Percentiles rank a stretch among this genome's conserved stretches.
Conservation (phyloP, 345 rosid genomes). For the Eucalyptus pauciflora region DNA sequence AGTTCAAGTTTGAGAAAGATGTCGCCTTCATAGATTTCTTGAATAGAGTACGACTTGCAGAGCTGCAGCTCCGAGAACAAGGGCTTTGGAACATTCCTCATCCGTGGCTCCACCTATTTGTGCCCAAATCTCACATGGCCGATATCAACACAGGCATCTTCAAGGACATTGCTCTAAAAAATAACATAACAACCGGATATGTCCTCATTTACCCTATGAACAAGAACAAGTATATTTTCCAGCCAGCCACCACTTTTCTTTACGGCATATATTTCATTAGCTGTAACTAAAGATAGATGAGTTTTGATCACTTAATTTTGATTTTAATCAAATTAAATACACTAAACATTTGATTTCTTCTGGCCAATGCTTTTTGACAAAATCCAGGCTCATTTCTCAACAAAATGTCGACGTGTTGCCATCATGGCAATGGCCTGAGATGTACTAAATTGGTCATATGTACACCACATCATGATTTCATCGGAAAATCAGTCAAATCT, state of each 20-base stretch:
- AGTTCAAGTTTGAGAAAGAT: conserved; percentile 11
- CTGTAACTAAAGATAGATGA: not conserved
- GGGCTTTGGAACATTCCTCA: conserved; percentile 33
- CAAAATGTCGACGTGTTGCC: not conserved
- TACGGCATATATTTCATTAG: not conserved
- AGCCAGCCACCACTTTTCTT: not conserved
- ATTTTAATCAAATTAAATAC: not conserved
- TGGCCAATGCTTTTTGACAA: not conserved
- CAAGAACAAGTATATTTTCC: not conserved
- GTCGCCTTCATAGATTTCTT: conserved; percentile 14
- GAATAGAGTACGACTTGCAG: conserved; percentile 14
- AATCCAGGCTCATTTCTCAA: not conserved
- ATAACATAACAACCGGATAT: not conserved
- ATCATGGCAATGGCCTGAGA: not conserved
- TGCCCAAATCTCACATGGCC: conserved; percentile 21
- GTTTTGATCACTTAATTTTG: not conserved
- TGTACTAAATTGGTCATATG: not conserved
- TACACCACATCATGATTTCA: not conserved
- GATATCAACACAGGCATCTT: conserved; percentile 24
- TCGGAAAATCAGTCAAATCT: not conserved
- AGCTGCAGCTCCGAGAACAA: conserved; percentile 6
- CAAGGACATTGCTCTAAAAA: conserved; percentile 11
- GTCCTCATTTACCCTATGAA: conserved; percentile 3
- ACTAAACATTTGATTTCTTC: not conserved
- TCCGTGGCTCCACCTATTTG: conserved; percentile 29